Conservation (phyloP, 1,284 basidiomycete genomes). For the Hortiboletus rubellus region DNA sequence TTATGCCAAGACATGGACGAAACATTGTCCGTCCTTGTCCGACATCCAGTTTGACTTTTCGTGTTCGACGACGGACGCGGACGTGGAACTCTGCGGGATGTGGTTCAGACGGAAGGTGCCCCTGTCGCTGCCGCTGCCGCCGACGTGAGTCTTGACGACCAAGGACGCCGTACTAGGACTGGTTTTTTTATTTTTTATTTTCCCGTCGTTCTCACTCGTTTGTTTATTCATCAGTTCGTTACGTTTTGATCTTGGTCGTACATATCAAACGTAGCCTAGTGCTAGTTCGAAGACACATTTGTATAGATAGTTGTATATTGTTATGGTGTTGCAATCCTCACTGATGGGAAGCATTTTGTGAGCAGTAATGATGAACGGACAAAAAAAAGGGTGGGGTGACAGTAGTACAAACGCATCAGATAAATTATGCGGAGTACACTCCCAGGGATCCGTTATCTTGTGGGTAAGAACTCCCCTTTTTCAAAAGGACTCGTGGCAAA, state of each 20-base stretch:
- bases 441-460: too few species aligned
- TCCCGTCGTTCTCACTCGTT: background rate
- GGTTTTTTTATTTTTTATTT: background rate
- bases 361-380: too few species aligned
- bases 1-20: constrained; percentile 32
- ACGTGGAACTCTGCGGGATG: constrained; percentile 33
- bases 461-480: too few species aligned
- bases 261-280: background rate
- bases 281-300: background rate
- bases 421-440: too few species aligned
- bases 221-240: constrained; percentile 1
- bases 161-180: background rate
- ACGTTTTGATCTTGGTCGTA: background rate
- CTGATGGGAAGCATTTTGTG: too few species aligned
- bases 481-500: too few species aligned
- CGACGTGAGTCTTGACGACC: background rate
- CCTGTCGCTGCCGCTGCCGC: background rate
- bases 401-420: too few species aligned
- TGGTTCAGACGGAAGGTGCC: constrained; percentile 30
- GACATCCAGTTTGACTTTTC: constrained; percentile 35
- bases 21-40: constrained; percentile 24
- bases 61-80: constrained; percentile 23
- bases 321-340: too few species aligned
- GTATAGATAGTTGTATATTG: constrained; percentile 11
- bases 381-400: too few species aligned